Evolutionary conservation across 495 filamentous ascomycete genomes (phyloP).

Genomic region (Xylaria venustula): DNA sequence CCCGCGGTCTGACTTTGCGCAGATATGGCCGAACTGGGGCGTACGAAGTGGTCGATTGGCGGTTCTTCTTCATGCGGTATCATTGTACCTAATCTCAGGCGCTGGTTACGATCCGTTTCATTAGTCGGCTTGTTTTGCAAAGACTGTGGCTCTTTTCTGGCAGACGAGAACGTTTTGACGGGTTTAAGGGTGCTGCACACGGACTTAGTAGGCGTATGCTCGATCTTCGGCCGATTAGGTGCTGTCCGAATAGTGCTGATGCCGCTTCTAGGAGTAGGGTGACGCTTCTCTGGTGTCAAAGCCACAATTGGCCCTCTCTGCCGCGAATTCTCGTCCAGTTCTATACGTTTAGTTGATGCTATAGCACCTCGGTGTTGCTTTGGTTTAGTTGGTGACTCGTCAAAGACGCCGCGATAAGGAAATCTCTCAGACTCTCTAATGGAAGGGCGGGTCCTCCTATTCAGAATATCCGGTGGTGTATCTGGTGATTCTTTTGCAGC

Average conservation of each 20-base stretch:
- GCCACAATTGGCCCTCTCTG: not conserved
- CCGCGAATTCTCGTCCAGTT: not conserved
- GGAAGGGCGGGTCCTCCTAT: not conserved
- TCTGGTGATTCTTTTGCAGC: slow-evolving; percentile 17
- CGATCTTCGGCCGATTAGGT: not conserved
- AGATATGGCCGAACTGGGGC: slow-evolving; percentile 11
- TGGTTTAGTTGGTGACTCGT: slow-evolving; percentile 12
- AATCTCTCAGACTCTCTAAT: slow-evolving; percentile 20
- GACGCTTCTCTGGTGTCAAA: not conserved
- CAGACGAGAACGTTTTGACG: slow-evolving; percentile 7
- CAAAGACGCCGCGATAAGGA: slow-evolving; percentile 25
- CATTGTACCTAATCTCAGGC: slow-evolving; percentile 27
- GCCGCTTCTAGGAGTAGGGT: not conserved
- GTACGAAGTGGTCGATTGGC: slow-evolving; percentile 24
- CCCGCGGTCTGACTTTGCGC: slow-evolving; percentile 3
- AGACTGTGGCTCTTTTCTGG: slow-evolving; percentile 13
- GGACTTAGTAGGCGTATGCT: slow-evolving; percentile 5
- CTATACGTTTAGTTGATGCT: not conserved
- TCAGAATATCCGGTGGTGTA: not conserved
- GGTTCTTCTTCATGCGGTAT: slow-evolving; percentile 25
- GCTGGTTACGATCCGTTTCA: slow-evolving; percentile 11
- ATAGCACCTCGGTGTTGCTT: not conserved
- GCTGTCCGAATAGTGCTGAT: not conserved
- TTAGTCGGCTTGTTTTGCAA: not conserved
- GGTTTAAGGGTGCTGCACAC: slow-evolving; percentile 10